Base-by-base conservation (phyloP, 2,329 filamentous ascomycete genomes). In the Stagonosporopsis cucurbitacearum region DNA sequence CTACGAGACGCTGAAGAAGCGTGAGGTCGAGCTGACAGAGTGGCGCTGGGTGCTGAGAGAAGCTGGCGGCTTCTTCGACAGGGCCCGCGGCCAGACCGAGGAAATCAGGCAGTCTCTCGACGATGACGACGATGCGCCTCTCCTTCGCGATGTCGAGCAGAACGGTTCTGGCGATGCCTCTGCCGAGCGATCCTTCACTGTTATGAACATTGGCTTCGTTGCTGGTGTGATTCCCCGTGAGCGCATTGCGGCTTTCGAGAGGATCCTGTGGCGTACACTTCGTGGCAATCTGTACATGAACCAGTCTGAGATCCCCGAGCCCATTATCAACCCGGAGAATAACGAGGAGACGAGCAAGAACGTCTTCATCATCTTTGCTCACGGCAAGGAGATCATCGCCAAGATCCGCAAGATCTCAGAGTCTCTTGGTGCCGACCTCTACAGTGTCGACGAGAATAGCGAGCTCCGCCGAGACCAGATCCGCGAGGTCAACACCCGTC, bases 281-380 rank as follows among this genome's bases (percentile, higher is more conserved):
- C 92, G 95, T 76, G 95, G 95, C 70, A 99, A 99, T 78, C 81
- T 99, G 62, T 99, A 98, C 84, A 99, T 99, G 95, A 99, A 99
- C 79, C 96, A 99, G 81, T 94, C 94, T 36, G 95, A 99, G 82
- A 99, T 99, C 60, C 88, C 92, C 7, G 94, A 99, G 75, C 87
- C 91, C 33, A 89, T 99, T 66, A 84, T 96, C 74, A 91, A 99
- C 76, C 94, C 95, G 15, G 85, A 89, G 73, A 96, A 87, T 80
- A 97, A 98, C 75, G 94, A 98, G 79, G 84, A 91, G 62, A 84
- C 96, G 67, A 87, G 90, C 81, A 99, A 99, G 87, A 99, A 97
- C 68, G 95, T 99, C 52, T 99, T 99, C 72, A 94, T 99, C 72
- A 99, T 99, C 77, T 99, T 99, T 69, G 95, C 95, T 12, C 95